phyloP scores from a whole-genome alignment of 2,329 filamentous ascomycete species.

The Hortaea werneckii region DNA sequence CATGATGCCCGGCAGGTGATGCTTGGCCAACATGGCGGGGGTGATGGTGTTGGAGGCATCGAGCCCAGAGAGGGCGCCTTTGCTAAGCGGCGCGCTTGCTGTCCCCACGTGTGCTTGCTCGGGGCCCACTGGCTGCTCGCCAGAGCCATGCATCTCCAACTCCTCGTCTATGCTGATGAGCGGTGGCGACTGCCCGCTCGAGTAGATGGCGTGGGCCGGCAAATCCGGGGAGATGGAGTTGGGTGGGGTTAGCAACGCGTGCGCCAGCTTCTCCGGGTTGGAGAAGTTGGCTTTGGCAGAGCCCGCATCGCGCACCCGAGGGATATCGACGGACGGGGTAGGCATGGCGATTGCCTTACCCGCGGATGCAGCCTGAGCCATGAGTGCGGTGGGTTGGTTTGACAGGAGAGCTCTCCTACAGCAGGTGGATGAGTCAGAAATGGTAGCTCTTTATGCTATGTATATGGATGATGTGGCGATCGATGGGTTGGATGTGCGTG shows the following conservation, averaged over 20 bases:
- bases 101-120: conserved; percentile 14
- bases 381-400: conserved; percentile 12
- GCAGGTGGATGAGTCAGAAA: conserved; percentile 17
- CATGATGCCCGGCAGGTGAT: conserved; percentile 84
- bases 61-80: conserved; percentile 43
- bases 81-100: conserved; percentile 32
- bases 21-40: conserved; percentile 71
- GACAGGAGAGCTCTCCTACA: conserved; percentile 24
- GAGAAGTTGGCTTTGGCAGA: conserved; percentile 17
- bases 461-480: conserved; percentile 4
- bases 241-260: conserved; percentile 73
- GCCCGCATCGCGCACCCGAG: conserved; percentile 14
- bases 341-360: conserved; percentile 26
- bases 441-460: background rate
- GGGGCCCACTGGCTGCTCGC: conserved; percentile 28
- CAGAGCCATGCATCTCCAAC: conserved; percentile 61
- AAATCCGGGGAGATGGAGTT: conserved; percentile 89
- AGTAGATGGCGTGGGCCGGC: conserved; percentile 68
- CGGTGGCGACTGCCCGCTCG: conserved; percentile 34
- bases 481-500: conserved; percentile 4
- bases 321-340: conserved; percentile 20
- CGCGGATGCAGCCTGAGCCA: conserved; percentile 22
- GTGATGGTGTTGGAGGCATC: conserved; percentile 79
- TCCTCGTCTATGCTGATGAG: conserved; percentile 64
- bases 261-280: conserved; percentile 21